These are phyloP conservation scores for Phytophthora quininea DNA, from an alignment of 352 stramenopile species.

Conservation along the genomic window DNA sequence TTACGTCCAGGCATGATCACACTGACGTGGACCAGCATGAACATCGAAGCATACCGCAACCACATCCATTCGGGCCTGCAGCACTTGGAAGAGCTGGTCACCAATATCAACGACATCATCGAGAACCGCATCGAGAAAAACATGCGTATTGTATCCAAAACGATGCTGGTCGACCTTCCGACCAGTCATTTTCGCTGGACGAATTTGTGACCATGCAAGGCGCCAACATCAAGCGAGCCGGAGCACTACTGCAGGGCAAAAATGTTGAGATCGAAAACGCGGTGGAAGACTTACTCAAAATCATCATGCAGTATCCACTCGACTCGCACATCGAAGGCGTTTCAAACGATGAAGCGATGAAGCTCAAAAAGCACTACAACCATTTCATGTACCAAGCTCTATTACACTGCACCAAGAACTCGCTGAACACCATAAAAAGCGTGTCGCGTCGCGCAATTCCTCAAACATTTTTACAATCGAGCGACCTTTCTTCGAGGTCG, in stretches of 20 bases:
- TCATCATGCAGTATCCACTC: conserved; percentile 95
- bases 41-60: conserved; percentile 98
- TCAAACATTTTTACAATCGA: conserved; percentile 92
- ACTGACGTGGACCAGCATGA: conserved; percentile 99
- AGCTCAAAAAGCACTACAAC: conserved; percentile 99
- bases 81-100: conserved; percentile 97
- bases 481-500: conserved; percentile 98
- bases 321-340: conserved; percentile 96
- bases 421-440: conserved; percentile 98
- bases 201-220: conserved; percentile 98
- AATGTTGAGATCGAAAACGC: conserved; percentile 99
- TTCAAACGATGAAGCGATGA: conserved; percentile 93
- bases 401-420: conserved; percentile 98
- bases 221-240: conserved; percentile 92
- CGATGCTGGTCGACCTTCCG: conserved; percentile 97
- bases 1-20: conserved; percentile 98
- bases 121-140: conserved; percentile 99
- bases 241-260: conserved; percentile 95
- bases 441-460: conserved; percentile 92
- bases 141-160: conserved; percentile 98
- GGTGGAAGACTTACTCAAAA: conserved; percentile 97
- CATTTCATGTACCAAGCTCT: conserved; percentile 99
- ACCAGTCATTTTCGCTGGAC: conserved; percentile 97
- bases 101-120: conserved; percentile 99
- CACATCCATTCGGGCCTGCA: conserved; percentile 93